A percentile compares a stretch with the other conserved stretches of the same genome.
These are phyloP conservation scores for Barbatosphaeria neglecta DNA, from an alignment of 495 filamentous ascomycete genomes.

Conservation along the genomic window DNA sequence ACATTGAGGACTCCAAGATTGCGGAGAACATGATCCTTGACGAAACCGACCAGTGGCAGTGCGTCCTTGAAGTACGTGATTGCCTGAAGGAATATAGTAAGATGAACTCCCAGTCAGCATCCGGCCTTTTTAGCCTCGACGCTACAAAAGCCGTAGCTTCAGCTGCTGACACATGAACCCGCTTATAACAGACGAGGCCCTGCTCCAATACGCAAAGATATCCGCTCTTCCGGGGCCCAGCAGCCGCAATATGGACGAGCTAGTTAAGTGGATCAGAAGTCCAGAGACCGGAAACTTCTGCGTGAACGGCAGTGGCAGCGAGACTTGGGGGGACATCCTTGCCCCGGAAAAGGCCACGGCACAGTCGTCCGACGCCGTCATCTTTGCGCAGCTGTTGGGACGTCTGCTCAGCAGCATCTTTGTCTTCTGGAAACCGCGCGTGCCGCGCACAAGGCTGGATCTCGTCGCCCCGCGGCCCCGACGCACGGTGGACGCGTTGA, in stretches of 20 bases:
- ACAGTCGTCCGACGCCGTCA: too few relatives aligned
- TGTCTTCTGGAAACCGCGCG: not conserved
- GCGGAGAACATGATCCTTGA: not conserved
- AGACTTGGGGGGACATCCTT: slow-evolving; percentile 7
- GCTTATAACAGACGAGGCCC: slow-evolving; percentile 3
- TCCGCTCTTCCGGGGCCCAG: slow-evolving; percentile 5
- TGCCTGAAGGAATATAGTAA: slow-evolving; percentile 7
- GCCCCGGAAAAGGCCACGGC: too few relatives aligned
- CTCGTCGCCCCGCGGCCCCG: not conserved
- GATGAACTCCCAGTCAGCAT: too few relatives aligned
- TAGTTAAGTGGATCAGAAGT: slow-evolving; percentile 2
- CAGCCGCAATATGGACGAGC: slow-evolving; percentile 1
- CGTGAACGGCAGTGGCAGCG: slow-evolving; percentile 2
- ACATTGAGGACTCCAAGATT: too few relatives aligned
- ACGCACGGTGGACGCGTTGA: slow-evolving; percentile 2
- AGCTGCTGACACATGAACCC: not conserved
- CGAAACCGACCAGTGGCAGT: not conserved
- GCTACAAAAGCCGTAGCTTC: too few relatives aligned
- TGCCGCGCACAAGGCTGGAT: not conserved
- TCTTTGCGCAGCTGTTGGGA: too few relatives aligned
- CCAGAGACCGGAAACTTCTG: not conserved
- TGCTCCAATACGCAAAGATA: slow-evolving; percentile 7
- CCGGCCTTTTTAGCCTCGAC: too few relatives aligned
- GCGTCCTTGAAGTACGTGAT: not conserved
- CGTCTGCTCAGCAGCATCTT: too few relatives aligned